These are phyloP conservation scores for Fraxinus xanthoxyloides DNA, from an alignment of 305 asterid species.

Conservation along the genomic window DNA sequence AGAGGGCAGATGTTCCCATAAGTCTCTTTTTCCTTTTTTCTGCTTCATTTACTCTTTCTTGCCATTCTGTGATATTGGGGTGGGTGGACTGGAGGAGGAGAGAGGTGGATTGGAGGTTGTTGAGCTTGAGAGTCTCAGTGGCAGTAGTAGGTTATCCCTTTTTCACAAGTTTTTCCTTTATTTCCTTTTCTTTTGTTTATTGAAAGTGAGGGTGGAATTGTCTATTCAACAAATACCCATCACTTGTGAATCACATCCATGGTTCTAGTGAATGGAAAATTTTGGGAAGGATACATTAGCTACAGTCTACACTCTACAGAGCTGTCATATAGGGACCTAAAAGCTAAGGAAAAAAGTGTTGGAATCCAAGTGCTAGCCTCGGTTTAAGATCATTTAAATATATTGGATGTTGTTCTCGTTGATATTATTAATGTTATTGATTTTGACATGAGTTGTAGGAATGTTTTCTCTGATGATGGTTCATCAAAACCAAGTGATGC, in stretches of 20 bases:
- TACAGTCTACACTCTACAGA: not conserved
- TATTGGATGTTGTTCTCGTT: constrained; percentile 13
- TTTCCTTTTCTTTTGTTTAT: not conserved
- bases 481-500: constrained; percentile 48
- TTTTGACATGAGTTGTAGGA: constrained; percentile 38
- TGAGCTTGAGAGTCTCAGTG: not conserved
- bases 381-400: not conserved
- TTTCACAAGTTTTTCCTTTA: not conserved
- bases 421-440: constrained; percentile 13
- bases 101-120: constrained; percentile 1
- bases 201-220: not conserved
- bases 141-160: not conserved
- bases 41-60: not conserved
- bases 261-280: not conserved
- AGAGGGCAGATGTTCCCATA: not conserved
- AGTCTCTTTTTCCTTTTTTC: not conserved
- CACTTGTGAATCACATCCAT: not conserved
- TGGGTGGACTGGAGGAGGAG: not conserved
- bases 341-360: not conserved
- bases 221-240: not conserved
- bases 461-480: constrained; percentile 72
- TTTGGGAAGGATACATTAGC: not conserved
- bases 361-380: not conserved
- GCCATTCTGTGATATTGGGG: not conserved
- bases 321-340: not conserved